These are phyloP conservation scores for Phytophthora capsici DNA, from an alignment of 352 stramenopile genomes.

Conservation along the genomic window DNA sequence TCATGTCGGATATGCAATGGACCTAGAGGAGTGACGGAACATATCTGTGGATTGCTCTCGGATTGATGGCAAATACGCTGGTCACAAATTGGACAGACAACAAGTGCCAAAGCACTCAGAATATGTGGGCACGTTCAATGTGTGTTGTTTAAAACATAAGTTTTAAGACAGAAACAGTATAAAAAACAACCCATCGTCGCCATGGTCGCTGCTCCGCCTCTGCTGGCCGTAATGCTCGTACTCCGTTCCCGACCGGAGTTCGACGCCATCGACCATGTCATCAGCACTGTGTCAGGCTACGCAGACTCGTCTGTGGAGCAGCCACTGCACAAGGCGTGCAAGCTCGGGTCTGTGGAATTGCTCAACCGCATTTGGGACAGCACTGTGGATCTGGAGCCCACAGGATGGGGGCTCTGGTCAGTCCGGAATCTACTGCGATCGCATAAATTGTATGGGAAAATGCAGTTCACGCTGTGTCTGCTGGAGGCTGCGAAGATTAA, in stretches of 20 bases:
- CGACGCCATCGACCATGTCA: slow-evolving; percentile 1
- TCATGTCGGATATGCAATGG: slow-evolving; percentile 3
- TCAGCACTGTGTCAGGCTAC: not conserved
- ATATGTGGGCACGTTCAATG: too few species aligned
- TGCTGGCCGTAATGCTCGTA: slow-evolving; percentile 10
- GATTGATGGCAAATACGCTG: slow-evolving; percentile 9
- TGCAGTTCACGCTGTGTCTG: slow-evolving; percentile 13
- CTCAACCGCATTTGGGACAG: slow-evolving; percentile 17
- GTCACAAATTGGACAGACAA: too few species aligned
- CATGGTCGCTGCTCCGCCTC: not conserved
- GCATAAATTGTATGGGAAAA: slow-evolving; percentile 8
- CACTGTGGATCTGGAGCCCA: slow-evolving; percentile 6
- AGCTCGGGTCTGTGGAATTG: slow-evolving; percentile 3
- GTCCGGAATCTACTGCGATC: slow-evolving; percentile 8
- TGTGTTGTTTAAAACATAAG: too few species aligned
- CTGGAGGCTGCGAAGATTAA: slow-evolving; percentile 7
- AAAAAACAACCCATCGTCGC: too few species aligned
- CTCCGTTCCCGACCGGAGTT: not conserved
- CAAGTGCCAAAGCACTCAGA: too few species aligned
- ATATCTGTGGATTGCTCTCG: too few species aligned
- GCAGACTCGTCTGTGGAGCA: slow-evolving; percentile 15
- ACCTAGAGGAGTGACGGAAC: not conserved
- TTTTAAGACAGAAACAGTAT: too few species aligned
- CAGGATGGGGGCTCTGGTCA: slow-evolving; percentile 11
- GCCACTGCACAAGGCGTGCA: slow-evolving; percentile 4